phyloP scores from a whole-genome alignment of 768 basidiomycete genomes.

The Kwoniella sp. region DNA sequence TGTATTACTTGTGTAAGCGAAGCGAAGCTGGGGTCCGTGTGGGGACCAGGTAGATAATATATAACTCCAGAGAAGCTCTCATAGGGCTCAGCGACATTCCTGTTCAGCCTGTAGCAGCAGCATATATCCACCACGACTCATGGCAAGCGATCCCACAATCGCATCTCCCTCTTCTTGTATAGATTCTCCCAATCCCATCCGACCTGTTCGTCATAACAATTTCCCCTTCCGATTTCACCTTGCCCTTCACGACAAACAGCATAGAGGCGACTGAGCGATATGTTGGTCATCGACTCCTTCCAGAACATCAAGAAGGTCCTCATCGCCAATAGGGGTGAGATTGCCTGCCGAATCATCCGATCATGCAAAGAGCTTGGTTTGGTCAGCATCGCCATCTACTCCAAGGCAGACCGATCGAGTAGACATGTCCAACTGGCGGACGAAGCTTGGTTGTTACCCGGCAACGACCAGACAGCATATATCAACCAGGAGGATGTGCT shows the following conservation, averaged over 20 bases:
- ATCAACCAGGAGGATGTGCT: constrained; percentile 35
- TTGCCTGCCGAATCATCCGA: constrained; percentile 66
- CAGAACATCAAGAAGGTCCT: constrained; percentile 56
- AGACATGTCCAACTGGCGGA: constrained; percentile 66
- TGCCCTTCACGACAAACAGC: background rate
- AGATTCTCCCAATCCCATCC: no score
- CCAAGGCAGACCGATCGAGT: constrained; percentile 63
- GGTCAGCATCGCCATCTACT: constrained; percentile 65
- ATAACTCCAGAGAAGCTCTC: no score
- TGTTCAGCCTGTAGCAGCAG: no score
- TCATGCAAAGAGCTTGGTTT: constrained; percentile 63
- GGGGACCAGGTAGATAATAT: no score
- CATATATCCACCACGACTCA: no score
- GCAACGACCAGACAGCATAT: constrained; percentile 33
- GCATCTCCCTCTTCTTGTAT: no score
- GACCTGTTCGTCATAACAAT: no score
- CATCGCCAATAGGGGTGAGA: constrained; percentile 73
- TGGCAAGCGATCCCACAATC: no score
- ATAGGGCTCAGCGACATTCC: no score
- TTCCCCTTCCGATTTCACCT: no score
- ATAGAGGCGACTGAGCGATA: background rate
- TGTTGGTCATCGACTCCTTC: constrained; percentile 32
- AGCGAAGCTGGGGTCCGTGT: no score
- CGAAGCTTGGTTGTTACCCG: constrained; percentile 56
- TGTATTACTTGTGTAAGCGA: no score